A percentile compares a stretch with the other conserved stretches of the same genome.
Conservation (phyloP, 805 yeast genomes). For the Myxozyma neglecta region DNA sequence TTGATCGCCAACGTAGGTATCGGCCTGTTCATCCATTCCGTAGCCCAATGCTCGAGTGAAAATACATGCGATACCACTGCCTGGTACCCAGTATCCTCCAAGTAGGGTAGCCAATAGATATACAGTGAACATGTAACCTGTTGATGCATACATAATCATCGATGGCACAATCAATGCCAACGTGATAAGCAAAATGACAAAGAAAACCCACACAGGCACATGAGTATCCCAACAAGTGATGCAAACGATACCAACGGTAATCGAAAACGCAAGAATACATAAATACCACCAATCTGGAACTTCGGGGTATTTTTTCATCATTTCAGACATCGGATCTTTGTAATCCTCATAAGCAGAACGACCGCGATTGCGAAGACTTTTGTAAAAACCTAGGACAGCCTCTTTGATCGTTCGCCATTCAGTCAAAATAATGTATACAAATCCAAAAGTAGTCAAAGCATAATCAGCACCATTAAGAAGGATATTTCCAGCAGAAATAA, state of each 20-base stretch:
- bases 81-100: constrained; percentile 65
- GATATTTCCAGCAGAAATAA: constrained; percentile 49
- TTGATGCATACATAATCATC: constrained; percentile 60
- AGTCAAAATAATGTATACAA: constrained; percentile 65
- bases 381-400: constrained; percentile 57
- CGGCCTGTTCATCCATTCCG: constrained; percentile 55
- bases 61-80: constrained; percentile 62
- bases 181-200: constrained; percentile 45
- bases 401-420: constrained; percentile 56
- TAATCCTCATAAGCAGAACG: constrained; percentile 63
- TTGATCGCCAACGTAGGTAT: constrained; percentile 45
- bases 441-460: constrained; percentile 56
- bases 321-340: constrained; percentile 32
- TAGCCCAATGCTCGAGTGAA: constrained; percentile 60
- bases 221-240: constrained; percentile 45
- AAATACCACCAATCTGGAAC: constrained; percentile 66
- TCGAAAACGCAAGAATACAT: constrained; percentile 47
- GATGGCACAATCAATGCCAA: constrained; percentile 46
- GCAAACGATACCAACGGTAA: constrained; percentile 49
- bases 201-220: constrained; percentile 64
- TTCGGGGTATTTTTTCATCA: constrained; percentile 57
- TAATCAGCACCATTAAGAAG: constrained; percentile 41
- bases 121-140: constrained; percentile 59
- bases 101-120: constrained; percentile 64
- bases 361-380: constrained; percentile 48